Conservation (phyloP, 768 basidiomycete genomes). For the Sarcomyxa edulis region DNA sequence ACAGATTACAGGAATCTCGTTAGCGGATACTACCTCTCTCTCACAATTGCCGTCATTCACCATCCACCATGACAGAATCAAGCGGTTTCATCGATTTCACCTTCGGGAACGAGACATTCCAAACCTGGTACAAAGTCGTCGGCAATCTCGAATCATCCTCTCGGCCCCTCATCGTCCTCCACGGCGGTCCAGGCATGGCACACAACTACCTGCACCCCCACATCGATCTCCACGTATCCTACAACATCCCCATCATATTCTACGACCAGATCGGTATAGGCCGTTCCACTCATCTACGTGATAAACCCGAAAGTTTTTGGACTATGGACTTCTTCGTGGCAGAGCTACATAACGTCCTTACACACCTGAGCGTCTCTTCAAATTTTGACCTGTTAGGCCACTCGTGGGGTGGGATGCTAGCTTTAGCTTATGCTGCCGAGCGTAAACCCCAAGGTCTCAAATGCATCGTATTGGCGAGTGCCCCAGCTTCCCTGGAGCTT, state of each 20-base stretch:
- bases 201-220: conserved; percentile 40
- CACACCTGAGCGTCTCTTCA: conserved; percentile 31
- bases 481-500: conserved; percentile 38
- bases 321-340: conserved; percentile 38
- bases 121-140: conserved; percentile 42
- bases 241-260: conserved; percentile 39
- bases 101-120: conserved; percentile 12
- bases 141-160: conserved; percentile 26
- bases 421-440: conserved; percentile 19
- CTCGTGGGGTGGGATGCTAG: conserved; percentile 33
- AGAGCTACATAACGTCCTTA: conserved; percentile 40
- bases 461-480: conserved; percentile 38
- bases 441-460: conserved; percentile 39
- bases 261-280: conserved; percentile 56
- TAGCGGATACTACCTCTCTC: too few species aligned
- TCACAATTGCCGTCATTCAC: too few species aligned
- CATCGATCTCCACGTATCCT: conserved; percentile 29
- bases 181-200: conserved; percentile 45
- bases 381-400: conserved; percentile 44
- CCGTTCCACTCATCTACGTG: conserved; percentile 42
- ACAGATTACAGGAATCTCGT: too few species aligned
- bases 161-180: conserved; percentile 38
- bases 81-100: conserved; percentile 11
- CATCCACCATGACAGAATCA: conserved; percentile 4
- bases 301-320: conserved; percentile 44